Conservation (phyloP, 495 filamentous ascomycete genomes). For the Aspergillus mulundensis region DNA sequence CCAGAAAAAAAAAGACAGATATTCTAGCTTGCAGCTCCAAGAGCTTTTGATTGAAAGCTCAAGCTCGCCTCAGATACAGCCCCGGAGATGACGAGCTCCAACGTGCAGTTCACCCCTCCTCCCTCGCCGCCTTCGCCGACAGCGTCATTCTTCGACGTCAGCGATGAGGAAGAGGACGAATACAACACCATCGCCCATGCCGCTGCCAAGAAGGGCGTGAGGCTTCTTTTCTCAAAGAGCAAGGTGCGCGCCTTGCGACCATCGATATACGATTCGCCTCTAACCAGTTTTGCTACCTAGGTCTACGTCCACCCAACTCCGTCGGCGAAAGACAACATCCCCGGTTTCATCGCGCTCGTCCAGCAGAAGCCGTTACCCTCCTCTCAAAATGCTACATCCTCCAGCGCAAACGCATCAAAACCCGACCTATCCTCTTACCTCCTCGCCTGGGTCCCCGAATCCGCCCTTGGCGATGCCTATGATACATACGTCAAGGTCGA, state of each 20-base stretch:
- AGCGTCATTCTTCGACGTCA: slow-evolving; percentile 93
- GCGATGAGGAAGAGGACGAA: slow-evolving; percentile 91
- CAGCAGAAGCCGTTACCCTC: slow-evolving; percentile 70
- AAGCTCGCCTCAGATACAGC: not conserved
- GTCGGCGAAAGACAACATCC: slow-evolving; percentile 90
- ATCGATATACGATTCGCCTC: not conserved
- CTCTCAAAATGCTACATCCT: slow-evolving; percentile 25
- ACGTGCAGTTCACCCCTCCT: slow-evolving; percentile 40
- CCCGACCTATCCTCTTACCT: slow-evolving; percentile 62
- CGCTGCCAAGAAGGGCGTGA: slow-evolving; percentile 76
- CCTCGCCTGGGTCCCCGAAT: slow-evolving; percentile 92
- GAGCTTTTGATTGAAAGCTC: not conserved
- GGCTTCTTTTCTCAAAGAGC: slow-evolving; percentile 95
- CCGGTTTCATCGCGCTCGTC: slow-evolving; percentile 91
- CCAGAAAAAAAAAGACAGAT: not conserved
- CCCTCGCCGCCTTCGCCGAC: slow-evolving; percentile 66
- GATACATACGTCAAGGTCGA: slow-evolving; percentile 94
- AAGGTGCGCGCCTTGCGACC: slow-evolving; percentile 53
- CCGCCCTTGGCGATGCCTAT: slow-evolving; percentile 78
- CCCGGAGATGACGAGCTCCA: slow-evolving; percentile 24
- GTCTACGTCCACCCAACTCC: slow-evolving; percentile 98
- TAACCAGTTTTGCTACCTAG: slow-evolving; percentile 30
- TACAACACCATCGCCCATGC: slow-evolving; percentile 94
- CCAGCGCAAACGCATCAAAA: slow-evolving; percentile 40
- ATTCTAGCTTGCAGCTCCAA: not conserved